A percentile compares a stretch with the other conserved stretches of the same genome.
Evolutionary conservation across 108 stramenopile genomes (phyloP).

Genomic region (Hondaea fermentalgiana): DNA sequence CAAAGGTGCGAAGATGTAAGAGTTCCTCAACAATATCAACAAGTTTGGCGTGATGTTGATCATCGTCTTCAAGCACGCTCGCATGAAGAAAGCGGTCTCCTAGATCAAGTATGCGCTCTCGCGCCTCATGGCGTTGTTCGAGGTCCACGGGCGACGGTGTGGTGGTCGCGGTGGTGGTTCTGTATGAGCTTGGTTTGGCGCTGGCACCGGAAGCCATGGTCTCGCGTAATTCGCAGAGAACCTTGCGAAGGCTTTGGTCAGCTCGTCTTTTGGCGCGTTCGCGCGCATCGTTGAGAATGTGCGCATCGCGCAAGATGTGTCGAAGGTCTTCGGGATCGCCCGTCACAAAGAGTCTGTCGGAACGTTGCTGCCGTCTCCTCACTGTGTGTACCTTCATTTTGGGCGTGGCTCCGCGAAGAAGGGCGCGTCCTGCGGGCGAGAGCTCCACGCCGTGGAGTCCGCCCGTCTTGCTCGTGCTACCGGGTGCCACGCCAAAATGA

Average conservation of each 20-base stretch:
- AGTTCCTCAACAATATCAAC: background rate
- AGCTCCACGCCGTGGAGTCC: background rate
- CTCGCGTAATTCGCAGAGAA: background rate
- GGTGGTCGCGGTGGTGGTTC: background rate
- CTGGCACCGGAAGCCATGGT: no score
- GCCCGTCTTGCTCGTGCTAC: no score
- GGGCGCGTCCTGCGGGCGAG: background rate
- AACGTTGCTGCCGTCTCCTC: background rate
- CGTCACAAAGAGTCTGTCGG: background rate
- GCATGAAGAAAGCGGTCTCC: background rate
- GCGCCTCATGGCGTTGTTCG: background rate
- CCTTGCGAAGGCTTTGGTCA: background rate
- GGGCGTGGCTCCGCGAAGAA: background rate
- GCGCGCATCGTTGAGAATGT: background rate
- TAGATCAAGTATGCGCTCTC: background rate
- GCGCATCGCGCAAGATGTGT: background rate
- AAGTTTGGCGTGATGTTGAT: background rate
- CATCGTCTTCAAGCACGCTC: background rate
- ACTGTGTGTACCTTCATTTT: background rate
- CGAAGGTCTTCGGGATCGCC: background rate
- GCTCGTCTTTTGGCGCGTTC: background rate
- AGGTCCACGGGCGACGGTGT: background rate
- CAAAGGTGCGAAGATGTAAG: background rate
- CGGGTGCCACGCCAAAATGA: background rate
- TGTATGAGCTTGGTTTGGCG: no score